Percentiles rank a stretch among this genome's conserved stretches.
Conservation (phyloP, 2,329 filamentous ascomycete genomes). For the Aspergillus floridensis region DNA sequence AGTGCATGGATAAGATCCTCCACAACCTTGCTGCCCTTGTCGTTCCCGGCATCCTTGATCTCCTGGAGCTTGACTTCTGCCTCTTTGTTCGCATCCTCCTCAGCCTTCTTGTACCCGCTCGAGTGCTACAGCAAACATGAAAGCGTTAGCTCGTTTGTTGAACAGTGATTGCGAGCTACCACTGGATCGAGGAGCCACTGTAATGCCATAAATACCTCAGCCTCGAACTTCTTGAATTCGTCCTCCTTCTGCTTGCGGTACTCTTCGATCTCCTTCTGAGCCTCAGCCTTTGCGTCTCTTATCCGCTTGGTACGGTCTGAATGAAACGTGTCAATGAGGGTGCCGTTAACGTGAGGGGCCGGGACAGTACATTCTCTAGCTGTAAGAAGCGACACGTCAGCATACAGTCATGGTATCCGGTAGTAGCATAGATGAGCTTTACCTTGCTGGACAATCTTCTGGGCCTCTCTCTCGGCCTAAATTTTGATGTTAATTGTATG, state of each 20-base stretch:
- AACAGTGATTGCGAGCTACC: background rate
- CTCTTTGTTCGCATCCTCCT: conserved; percentile 75
- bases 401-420: conserved; percentile 5
- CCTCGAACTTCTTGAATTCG: conserved; percentile 93
- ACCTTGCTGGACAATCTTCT: conserved; percentile 99
- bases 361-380: conserved; percentile 76
- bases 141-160: background rate
- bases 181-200: background rate
- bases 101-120: conserved; percentile 81
- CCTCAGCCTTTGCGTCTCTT: conserved; percentile 92
- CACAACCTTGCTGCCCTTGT: conserved; percentile 75
- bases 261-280: conserved; percentile 95
- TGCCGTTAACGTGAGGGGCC: background rate
- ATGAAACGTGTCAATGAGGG: conserved; percentile 9
- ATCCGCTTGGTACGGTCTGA: conserved; percentile 92
- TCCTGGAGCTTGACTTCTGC: conserved; percentile 77
- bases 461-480: conserved; percentile 94
- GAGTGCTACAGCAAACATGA: conserved; percentile 59
- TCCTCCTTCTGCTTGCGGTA: conserved; percentile 88
- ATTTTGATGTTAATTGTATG: conserved; percentile 11
- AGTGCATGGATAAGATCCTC: conserved; percentile 82
- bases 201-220: conserved; percentile 55
- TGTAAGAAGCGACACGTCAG: conserved; percentile 42
- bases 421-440: conserved; percentile 25
- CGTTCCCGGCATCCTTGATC: conserved; percentile 76